Evolutionary conservation across 345 rosid genomes (phyloP), one percentile per base, ranked within the genome.

Genomic region (Firmiana major): DNA sequence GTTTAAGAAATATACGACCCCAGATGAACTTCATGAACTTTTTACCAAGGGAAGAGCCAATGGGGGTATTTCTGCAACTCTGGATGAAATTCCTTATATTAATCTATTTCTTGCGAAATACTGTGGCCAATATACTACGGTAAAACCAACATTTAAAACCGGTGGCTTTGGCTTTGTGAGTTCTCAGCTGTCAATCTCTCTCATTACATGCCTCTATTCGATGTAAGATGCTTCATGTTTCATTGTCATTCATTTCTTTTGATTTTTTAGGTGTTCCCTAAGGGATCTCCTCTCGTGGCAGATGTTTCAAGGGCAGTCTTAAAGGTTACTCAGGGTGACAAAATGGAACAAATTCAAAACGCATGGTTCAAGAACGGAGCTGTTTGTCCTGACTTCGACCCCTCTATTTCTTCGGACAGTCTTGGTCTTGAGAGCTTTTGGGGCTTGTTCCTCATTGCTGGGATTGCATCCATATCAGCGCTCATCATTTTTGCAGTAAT

Each of bases 291-390:
- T 54, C 63, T 88, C 9, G 88, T 78, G 1, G 65, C 79, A 0
- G 88, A 88, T 66, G 59, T 88, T n/a, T 88, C 90, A 13, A 84
- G 84, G 71, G 90, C 87, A 1, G 78, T 86, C 6, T 78, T 88
- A 9, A 74, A 79, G 58, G 81, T 88, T 34, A 83, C 79, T 17
- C 86, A 84, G 46, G 81, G 88, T 21, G 74, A 73, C 1, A 73
- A 55, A 48, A 81, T 80, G 16, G 74, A 38, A 36, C 42, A 82
- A 51, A 83, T 86, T 59, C 77, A 89, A 75, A 58, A 75, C 36
- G 63, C 78, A n/a, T 84, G 81, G 83, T 75, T 84, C 40, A 34
- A 16, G 49, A 76, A 67, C 3, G 54, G 62, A 15, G 26, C 6
- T 6, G 22, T 22, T 58, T 87, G 90, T 77, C 75, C 73, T 5